These are phyloP conservation scores for Thelonectria blattea DNA, from an alignment of 2,329 filamentous ascomycete genomes.

Conservation along the genomic window DNA sequence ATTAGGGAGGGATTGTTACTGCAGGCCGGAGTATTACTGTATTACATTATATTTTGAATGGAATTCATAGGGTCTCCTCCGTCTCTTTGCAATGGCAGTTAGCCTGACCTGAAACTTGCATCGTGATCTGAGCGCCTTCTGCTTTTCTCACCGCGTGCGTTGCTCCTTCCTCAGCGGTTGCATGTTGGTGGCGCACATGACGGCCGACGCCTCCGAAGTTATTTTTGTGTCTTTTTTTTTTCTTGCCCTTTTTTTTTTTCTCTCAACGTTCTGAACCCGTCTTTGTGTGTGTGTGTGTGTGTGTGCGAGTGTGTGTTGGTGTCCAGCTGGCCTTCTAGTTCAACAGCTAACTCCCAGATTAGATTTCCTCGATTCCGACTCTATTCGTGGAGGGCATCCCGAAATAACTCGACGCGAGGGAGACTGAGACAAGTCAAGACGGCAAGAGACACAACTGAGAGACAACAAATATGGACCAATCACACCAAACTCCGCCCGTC, in stretches of 20 bases:
- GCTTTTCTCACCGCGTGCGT: background rate
- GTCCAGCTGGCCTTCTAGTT: background rate
- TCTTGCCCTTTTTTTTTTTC: background rate
- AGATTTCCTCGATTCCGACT: no score
- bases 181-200: background rate
- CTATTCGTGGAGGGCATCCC: background rate
- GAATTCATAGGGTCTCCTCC: background rate
- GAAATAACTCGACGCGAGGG: background rate
- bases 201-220: background rate
- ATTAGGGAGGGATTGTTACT: background rate
- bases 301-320: background rate
- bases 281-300: background rate
- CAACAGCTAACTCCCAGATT: background rate
- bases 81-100: no score
- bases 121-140: constrained; percentile 4
- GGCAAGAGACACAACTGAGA: background rate
- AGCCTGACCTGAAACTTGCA: constrained; percentile 20
- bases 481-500: background rate
- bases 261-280: background rate
- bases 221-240: background rate
- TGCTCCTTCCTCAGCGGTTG: background rate
- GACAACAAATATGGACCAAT: background rate
- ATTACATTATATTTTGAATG: background rate
- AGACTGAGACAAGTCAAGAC: background rate
- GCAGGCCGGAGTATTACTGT: background rate